These are phyloP conservation scores for Takakia lepidozioides DNA, from an alignment of 225 moss, liverwort and hornwort genomes.

Conservation along the genomic window DNA sequence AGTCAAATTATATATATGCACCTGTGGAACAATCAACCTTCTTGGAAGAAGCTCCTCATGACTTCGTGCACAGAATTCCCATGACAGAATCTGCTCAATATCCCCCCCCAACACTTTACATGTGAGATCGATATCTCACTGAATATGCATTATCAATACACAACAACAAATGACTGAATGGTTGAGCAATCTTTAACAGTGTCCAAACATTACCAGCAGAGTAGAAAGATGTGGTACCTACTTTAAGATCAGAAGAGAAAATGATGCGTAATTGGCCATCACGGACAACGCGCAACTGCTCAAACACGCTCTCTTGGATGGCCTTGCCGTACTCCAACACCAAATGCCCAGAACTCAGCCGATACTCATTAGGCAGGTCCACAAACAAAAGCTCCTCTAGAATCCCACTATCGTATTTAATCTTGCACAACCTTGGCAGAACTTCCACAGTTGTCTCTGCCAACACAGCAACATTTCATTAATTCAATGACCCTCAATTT, in stretches of 20 bases:
- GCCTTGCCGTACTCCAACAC: conserved; percentile 96
- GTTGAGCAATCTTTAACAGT: too few relatives aligned
- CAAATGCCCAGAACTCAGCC: conserved; percentile 75
- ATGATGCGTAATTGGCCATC: conserved; percentile 93
- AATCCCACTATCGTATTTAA: conserved; percentile 95
- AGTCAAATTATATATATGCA: too few relatives aligned
- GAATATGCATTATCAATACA: too few relatives aligned
- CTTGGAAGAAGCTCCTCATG: conserved; percentile 95
- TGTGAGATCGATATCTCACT: too few relatives aligned
- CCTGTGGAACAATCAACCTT: conserved; percentile 88
- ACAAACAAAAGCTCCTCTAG: conserved; percentile 90
- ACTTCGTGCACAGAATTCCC: conserved; percentile 97
- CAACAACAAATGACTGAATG: too few relatives aligned
- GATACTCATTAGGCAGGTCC: conserved; percentile 89
- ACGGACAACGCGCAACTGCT: conserved; percentile 87
- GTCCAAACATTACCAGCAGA: too few relatives aligned
- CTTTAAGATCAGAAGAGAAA: conserved; percentile 92
- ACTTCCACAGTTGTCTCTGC: conserved; percentile 98
- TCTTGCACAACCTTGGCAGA: conserved; percentile 90
- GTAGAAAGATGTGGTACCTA: conserved; percentile 31
- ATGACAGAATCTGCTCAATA: conserved; percentile 67
- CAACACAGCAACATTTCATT: not conserved
- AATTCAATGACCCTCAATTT: not conserved
- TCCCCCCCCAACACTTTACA: not conserved
- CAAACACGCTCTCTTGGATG: conserved; percentile 96